Conservation (phyloP, 208 protist genomes). For the Leptomonas seymouri region DNA sequence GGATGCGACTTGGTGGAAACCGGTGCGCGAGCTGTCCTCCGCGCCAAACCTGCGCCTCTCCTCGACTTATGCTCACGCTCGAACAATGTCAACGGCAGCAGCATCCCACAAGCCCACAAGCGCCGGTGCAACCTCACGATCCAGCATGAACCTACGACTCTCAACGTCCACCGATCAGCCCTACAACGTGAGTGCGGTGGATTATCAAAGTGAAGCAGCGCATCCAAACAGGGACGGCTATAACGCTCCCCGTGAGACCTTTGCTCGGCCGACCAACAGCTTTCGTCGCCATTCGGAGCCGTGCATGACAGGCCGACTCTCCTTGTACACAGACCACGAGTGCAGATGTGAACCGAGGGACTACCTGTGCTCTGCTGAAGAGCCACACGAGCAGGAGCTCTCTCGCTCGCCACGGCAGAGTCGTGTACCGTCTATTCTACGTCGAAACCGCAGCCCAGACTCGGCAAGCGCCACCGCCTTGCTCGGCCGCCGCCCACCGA, state of each 20-base stretch:
- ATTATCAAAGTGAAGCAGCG: neutral
- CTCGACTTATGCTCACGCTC: slow-evolving; percentile 1
- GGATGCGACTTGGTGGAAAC: slow-evolving; percentile 46
- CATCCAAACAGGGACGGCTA: neutral
- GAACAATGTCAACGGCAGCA: neutral
- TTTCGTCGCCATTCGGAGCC: neutral
- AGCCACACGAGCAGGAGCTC: neutral
- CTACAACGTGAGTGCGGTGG: neutral
- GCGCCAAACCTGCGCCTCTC: slow-evolving; percentile 30
- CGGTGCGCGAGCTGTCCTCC: slow-evolving; percentile 22
- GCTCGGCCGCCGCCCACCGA: slow-evolving; percentile 7
- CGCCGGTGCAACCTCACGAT: neutral
- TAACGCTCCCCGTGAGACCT: neutral
- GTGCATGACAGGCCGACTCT: neutral
- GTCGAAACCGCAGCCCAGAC: neutral
- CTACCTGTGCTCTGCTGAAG: neutral
- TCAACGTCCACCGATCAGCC: slow-evolving; percentile 11
- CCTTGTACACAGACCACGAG: neutral
- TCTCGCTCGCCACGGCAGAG: neutral
- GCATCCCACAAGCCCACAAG: neutral
- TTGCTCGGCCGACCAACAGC: neutral
- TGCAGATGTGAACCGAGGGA: neutral
- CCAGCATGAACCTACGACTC: slow-evolving; percentile 5
- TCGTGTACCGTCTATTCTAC: neutral
- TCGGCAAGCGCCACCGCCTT: neutral